phyloP scores from a whole-genome alignment of 495 filamentous ascomycete species.

The Penicillium flavigenum region DNA sequence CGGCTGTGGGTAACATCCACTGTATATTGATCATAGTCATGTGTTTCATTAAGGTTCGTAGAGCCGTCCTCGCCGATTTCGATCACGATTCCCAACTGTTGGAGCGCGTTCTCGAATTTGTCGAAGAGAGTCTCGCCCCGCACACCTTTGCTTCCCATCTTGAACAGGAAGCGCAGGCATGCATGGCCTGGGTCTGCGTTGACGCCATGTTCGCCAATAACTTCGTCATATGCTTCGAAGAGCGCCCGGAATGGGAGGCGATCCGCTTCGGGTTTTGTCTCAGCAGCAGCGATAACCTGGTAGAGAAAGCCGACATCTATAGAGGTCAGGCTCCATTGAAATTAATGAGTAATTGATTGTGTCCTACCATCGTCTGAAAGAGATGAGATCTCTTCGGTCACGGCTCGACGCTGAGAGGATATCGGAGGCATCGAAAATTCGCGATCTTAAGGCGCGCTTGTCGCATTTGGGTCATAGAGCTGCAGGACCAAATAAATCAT shows the following conservation, averaged over 20 bases:
- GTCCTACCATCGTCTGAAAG: conserved; percentile 62
- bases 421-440: conserved; percentile 60
- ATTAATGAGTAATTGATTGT: conserved; percentile 11
- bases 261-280: conserved; percentile 62
- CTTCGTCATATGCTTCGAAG: conserved; percentile 74
- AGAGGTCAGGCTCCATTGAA: background rate
- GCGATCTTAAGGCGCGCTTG: conserved; percentile 52
- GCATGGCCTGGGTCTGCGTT: conserved; percentile 69
- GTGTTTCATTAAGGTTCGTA: conserved; percentile 28
- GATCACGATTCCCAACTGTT: conserved; percentile 65
- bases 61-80: conserved; percentile 50
- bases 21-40: conserved; percentile 26
- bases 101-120: conserved; percentile 64
- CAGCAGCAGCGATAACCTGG: conserved; percentile 70
- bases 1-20: conserved; percentile 24
- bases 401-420: conserved; percentile 49
- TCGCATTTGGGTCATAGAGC: conserved; percentile 54
- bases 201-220: conserved; percentile 64
- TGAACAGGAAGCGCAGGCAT: conserved; percentile 76
- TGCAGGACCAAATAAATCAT: conserved; percentile 46
- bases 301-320: conserved; percentile 77
- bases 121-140: conserved; percentile 55
- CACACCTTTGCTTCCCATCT: conserved; percentile 63
- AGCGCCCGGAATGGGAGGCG: conserved; percentile 72
- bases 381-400: conserved; percentile 48